Conservation (phyloP, 148 eudicot species). For the Linanthus parryae region DNA sequence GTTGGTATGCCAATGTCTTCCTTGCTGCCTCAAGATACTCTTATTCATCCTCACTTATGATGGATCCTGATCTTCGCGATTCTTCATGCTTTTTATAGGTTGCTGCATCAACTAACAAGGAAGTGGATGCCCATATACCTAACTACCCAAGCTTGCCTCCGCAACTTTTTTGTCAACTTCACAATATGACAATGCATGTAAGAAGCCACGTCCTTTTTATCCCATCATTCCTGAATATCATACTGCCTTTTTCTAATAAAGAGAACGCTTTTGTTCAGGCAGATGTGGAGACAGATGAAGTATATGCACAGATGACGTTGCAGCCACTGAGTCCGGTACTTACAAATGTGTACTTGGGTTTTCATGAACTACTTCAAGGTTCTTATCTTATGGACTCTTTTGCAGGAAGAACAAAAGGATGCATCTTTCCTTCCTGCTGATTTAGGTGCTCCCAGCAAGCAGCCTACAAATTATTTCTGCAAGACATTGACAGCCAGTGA, state of each 20-base stretch:
- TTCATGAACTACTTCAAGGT: background rate
- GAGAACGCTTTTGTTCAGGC: constrained; percentile 23
- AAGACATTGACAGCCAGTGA: constrained; percentile 51
- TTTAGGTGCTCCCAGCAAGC: constrained; percentile 40
- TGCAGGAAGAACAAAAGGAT: constrained; percentile 45
- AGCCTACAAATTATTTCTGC: constrained; percentile 46
- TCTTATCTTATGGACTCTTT: too few relatives aligned
- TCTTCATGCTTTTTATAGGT: too few relatives aligned
- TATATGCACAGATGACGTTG: constrained; percentile 49
- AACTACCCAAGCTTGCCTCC: constrained; percentile 40
- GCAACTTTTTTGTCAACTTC: constrained; percentile 45
- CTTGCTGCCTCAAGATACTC: too few relatives aligned
- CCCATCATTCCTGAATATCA: too few relatives aligned
- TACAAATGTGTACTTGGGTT: background rate
- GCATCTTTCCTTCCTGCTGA: constrained; percentile 35
- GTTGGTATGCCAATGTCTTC: too few relatives aligned
- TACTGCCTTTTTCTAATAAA: too few relatives aligned
- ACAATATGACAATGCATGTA: constrained; percentile 46
- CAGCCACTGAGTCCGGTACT: constrained; percentile 38
- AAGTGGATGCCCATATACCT: constrained; percentile 43
- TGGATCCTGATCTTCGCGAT: too few relatives aligned
- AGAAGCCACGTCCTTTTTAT: constrained; percentile 2
- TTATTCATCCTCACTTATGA: too few relatives aligned
- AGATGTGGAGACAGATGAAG: constrained; percentile 43
- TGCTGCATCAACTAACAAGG: constrained; percentile 41